phyloP scores from a whole-genome alignment of 192 early-diverging fungal species.

The Podila clonocystis region DNA sequence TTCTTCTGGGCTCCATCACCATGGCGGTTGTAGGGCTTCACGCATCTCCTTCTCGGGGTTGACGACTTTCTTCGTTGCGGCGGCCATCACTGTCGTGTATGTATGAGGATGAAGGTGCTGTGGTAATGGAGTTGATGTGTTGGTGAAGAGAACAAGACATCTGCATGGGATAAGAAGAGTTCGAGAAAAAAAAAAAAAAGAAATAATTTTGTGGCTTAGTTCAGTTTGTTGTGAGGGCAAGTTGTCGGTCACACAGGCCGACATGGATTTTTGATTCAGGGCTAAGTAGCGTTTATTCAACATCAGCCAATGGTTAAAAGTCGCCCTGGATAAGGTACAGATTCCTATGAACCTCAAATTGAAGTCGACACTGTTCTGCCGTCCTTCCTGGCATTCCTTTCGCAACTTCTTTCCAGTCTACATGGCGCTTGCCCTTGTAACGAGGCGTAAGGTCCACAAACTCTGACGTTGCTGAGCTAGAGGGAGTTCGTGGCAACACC shows the following conservation, averaged over 20 bases:
- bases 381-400: conserved; percentile 29
- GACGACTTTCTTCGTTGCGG: conserved; percentile 35
- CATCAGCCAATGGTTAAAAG: not conserved
- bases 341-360: conserved; percentile 12
- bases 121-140: not conserved
- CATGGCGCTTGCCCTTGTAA: conserved; percentile 14
- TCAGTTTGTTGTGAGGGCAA: not conserved
- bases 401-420: conserved; percentile 33
- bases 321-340: conserved; percentile 29
- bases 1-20: conserved; percentile 12
- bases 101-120: not conserved
- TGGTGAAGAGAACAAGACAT: not conserved
- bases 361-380: conserved; percentile 22
- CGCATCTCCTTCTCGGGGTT: conserved; percentile 52
- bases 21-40: conserved; percentile 41
- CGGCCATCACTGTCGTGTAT: conserved; percentile 19
- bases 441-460: conserved; percentile 12
- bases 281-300: not conserved
- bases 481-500: not conserved
- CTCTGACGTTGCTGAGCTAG: not conserved
- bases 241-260: not conserved
- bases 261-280: too few relatives aligned
- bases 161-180: not conserved
- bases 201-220: conserved; percentile 5
- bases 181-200: conserved; percentile 27